phyloP scores from a whole-genome alignment of 1,139 yeast genomes.

The Scheffersomyces titani region DNA sequence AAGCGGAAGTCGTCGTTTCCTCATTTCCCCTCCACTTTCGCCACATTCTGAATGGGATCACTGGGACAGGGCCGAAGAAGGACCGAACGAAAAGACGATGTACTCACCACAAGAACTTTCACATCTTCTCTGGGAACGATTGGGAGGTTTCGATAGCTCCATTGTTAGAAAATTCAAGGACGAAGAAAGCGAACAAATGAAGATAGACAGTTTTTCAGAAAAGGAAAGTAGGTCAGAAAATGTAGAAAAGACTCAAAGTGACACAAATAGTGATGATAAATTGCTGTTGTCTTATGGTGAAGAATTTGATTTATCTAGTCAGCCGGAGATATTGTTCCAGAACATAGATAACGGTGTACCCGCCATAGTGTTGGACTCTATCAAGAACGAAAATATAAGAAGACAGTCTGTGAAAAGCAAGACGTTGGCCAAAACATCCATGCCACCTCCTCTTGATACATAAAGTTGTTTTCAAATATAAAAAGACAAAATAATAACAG shows the following conservation, averaged over 20 bases:
- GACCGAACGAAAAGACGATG: constrained; percentile 39
- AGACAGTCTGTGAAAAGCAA: constrained; percentile 2
- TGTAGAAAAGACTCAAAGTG: neutral
- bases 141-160: constrained; percentile 42
- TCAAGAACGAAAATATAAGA: constrained; percentile 8
- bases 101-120: constrained; percentile 44
- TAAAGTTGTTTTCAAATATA: neutral
- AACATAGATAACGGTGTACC: constrained; percentile 40
- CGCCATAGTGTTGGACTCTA: constrained; percentile 37
- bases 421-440: constrained; percentile 20
- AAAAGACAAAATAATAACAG: neutral
- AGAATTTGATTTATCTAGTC: constrained; percentile 17
- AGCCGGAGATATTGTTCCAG: constrained; percentile 41
- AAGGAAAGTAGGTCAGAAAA: neutral
- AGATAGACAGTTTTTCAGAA: constrained; percentile 1
- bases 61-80: constrained; percentile 46
- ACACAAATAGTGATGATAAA: neutral
- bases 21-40: constrained; percentile 50
- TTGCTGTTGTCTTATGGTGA: neutral
- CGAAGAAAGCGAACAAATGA: constrained; percentile 12
- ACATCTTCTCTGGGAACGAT: constrained; percentile 46
- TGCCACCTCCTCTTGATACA: constrained; percentile 16
- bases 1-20: constrained; percentile 38
- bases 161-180: constrained; percentile 33
- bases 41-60: constrained; percentile 52